phyloP scores from a whole-genome alignment of 345 rosid genomes.

The Corchorus capsularis region DNA sequence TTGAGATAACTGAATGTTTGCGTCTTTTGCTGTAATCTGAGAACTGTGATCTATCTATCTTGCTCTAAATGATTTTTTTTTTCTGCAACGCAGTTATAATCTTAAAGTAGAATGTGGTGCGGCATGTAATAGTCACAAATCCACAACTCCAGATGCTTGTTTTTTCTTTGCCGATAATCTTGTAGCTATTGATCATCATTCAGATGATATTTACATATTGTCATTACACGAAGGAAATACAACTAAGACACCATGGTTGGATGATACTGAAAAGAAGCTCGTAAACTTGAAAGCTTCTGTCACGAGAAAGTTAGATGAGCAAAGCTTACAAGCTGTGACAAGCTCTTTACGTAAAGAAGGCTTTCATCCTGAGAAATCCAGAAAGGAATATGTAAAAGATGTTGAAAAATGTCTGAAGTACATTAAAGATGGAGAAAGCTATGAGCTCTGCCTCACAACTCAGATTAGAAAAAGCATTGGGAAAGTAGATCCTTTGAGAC shows the following conservation, averaged over 20 bases:
- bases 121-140: constrained; percentile 66
- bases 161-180: constrained; percentile 83
- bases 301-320: constrained; percentile 30
- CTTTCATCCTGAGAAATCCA: constrained; percentile 64
- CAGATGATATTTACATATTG: constrained; percentile 72
- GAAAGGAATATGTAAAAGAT: constrained; percentile 63
- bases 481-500: constrained; percentile 64
- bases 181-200: constrained; percentile 68
- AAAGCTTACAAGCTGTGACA: constrained; percentile 23
- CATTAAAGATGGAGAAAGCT: constrained; percentile 97
- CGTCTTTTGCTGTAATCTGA: neutral
- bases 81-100: constrained; percentile 58
- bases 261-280: constrained; percentile 67
- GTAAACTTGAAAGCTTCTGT: constrained; percentile 40
- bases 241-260: constrained; percentile 51
- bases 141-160: constrained; percentile 90
- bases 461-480: constrained; percentile 57
- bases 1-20: neutral
- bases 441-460: constrained; percentile 89
- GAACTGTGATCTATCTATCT: too few species aligned
- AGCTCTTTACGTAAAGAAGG: constrained; percentile 35
- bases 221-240: constrained; percentile 53
- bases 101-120: constrained; percentile 93
- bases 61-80: neutral
- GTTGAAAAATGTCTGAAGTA: constrained; percentile 68